Base-by-base conservation (phyloP, 1,284 basidiomycete genomes). In the Ceratobasidium sp. region DNA sequence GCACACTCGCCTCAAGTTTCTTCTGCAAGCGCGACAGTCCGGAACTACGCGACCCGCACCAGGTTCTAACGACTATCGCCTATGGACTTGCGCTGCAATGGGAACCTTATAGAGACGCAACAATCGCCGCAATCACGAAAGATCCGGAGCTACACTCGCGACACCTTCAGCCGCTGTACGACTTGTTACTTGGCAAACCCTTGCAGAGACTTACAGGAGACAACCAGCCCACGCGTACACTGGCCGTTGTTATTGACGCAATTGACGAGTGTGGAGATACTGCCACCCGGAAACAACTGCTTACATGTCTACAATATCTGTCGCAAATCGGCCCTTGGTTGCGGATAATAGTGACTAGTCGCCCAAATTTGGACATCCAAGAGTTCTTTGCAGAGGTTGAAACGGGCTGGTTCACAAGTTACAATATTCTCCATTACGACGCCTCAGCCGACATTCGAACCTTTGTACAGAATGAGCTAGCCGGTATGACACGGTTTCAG, bases 261-360 rank as follows among this genome's bases (percentile, higher is more conserved):
- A 42, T 78, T 0, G 77, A 78, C 69, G 77, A 78, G 46, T 78
- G 69, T 12, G 51, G 10, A 12, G 26, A 51, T 2, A 55, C 28
- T 12, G 58, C 64, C 39, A 72, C 40, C 56, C 68, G 71, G 12
- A 49, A 1, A 18, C 58, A 18, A 15, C n/a, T n/a, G n/a, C n/a
- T n/a, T n/a, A n/a, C n/a, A n/a, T n/a, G n/a, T n/a, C n/a, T n/a
- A n/a, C n/a, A n/a, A n/a, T n/a, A n/a, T n/a, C n/a, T n/a, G 28
- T 46, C 26, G 26, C 66, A 23, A 40, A 15, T 10, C 33, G 46
- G n/a, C 28, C 26, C 61, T 1, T 53, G 23, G 3, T 7, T 78
- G 15, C 44, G 63, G 23, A 49, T 78, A 51, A 40, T 78, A 26
- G 68, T 73, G 5, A 78, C 77, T 20, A 78, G 77, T 28, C 77